Percentiles rank a stretch among this genome's conserved stretches.
Evolutionary conservation across 345 rosid genomes (phyloP).

Genomic region (Eucalyptus brandiana): DNA sequence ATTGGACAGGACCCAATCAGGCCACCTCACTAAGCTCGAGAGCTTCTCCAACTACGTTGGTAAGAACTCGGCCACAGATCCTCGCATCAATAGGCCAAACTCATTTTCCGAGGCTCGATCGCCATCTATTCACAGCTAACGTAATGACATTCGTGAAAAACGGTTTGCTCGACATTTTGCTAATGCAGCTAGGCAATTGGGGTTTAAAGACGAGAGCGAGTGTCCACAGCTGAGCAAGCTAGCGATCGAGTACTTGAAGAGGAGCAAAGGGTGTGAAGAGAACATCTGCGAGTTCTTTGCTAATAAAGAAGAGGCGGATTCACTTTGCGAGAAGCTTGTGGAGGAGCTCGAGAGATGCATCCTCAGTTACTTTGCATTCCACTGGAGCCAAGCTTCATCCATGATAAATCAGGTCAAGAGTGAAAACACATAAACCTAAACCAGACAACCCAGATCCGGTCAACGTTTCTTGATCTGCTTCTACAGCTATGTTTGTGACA

Average conservation of each 20-base stretch:
- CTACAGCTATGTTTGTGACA: neutral
- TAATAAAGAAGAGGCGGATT: slow-evolving; percentile 35
- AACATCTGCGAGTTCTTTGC: slow-evolving; percentile 39
- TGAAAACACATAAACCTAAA: neutral
- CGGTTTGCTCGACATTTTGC: neutral
- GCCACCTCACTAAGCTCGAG: slow-evolving; percentile 52
- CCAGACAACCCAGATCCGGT: neutral
- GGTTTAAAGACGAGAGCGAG: slow-evolving; percentile 54
- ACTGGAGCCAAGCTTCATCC: slow-evolving; percentile 64
- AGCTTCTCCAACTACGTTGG: slow-evolving; percentile 79
- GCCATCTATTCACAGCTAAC: neutral
- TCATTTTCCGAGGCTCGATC: neutral
- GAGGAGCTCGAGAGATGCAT: slow-evolving; percentile 82
- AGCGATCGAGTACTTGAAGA: slow-evolving; percentile 46
- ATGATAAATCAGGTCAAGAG: slow-evolving; percentile 44
- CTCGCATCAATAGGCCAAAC: neutral
- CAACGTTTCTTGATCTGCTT: neutral
- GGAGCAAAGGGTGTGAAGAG: slow-evolving; percentile 46
- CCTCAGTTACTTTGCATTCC: slow-evolving; percentile 76
- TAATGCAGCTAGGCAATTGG: slow-evolving; percentile 69
- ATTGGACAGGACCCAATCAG: slow-evolving; percentile 32
- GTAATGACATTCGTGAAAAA: neutral
- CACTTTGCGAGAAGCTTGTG: slow-evolving; percentile 43
- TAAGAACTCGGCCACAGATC: neutral
- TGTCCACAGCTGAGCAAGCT: slow-evolving; percentile 60